Percentiles rank a stretch among this genome's conserved stretches.
phyloP scores from a whole-genome alignment of 441 rosid species.

The Adansonia madagascariensis region DNA sequence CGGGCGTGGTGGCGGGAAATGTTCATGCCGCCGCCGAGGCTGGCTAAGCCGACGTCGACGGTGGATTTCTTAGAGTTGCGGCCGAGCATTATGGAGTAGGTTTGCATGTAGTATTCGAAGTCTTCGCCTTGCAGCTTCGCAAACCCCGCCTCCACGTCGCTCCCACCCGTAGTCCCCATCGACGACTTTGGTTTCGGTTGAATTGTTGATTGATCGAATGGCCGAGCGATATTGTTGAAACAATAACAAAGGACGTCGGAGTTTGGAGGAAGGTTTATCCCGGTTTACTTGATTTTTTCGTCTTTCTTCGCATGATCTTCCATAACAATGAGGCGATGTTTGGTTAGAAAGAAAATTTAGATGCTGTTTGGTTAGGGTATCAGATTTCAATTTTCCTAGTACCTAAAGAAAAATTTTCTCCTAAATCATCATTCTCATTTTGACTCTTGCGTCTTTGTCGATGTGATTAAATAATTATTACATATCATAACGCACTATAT shows the following conservation, averaged over 20 bases:
- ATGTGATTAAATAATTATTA: too few relatives aligned
- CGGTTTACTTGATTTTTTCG: not conserved
- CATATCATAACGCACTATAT: too few relatives aligned
- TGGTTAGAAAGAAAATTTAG: not conserved
- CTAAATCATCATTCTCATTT: too few relatives aligned
- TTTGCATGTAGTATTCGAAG: constrained; percentile 93
- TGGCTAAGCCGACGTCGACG: constrained; percentile 85
- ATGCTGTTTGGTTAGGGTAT: not conserved
- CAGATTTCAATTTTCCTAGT: not conserved
- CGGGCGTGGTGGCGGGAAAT: constrained; percentile 93
- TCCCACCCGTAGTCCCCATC: constrained; percentile 62
- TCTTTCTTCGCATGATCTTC: not conserved
- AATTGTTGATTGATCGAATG: not conserved
- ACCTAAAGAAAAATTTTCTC: too few relatives aligned
- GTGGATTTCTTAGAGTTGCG: constrained; percentile 92
- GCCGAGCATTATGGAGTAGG: constrained; percentile 87
- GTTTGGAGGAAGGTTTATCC: not conserved
- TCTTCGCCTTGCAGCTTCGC: constrained; percentile 96
- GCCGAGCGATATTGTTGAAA: not conserved
- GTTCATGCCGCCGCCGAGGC: constrained; percentile 98
- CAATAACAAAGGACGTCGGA: not conserved
- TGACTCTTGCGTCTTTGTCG: too few relatives aligned
- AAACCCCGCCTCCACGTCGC: constrained; percentile 90
- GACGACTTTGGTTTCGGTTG: not conserved
- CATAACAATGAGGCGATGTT: not conserved